These are phyloP conservation scores for Pugionium cornutum DNA, from an alignment of 345 rosid species.

Conservation along the genomic window DNA sequence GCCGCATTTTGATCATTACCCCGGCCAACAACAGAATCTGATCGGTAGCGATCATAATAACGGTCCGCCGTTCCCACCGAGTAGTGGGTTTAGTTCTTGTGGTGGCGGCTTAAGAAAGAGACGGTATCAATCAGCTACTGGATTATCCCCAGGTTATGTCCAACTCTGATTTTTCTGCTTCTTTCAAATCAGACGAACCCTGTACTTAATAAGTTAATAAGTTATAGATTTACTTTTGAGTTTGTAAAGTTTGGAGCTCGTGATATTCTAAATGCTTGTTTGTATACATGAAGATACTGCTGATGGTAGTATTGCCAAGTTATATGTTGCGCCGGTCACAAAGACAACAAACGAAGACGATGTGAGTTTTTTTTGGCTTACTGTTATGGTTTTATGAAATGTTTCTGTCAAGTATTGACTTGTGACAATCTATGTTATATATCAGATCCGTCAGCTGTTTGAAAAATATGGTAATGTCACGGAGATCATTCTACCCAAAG, in stretches of 20 bases:
- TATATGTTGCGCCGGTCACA: slow-evolving; percentile 67
- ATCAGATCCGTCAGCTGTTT: slow-evolving; percentile 70
- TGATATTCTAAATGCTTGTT: not conserved
- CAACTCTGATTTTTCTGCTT: slow-evolving; percentile 5
- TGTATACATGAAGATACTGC: slow-evolving; percentile 41
- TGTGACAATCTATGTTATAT: slow-evolving; percentile 11
- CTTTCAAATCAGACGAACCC: not conserved
- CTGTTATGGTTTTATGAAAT: slow-evolving; percentile 5
- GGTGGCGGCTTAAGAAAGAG: slow-evolving; percentile 51
- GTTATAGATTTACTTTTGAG: not conserved
- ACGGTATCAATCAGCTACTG: slow-evolving; percentile 41
- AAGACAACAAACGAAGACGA: slow-evolving; percentile 56
- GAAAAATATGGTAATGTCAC: slow-evolving; percentile 65
- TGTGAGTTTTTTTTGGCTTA: slow-evolving; percentile 46
- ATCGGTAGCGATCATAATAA: slow-evolving; percentile 32
- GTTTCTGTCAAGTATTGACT: not conserved
- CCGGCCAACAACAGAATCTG: slow-evolving; percentile 40
- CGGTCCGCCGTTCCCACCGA: slow-evolving; percentile 23
- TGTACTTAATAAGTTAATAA: too few species aligned
- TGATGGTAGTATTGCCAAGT: slow-evolving; percentile 55
- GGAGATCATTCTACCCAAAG: slow-evolving; percentile 71
- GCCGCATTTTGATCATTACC: slow-evolving; percentile 34
- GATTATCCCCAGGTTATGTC: slow-evolving; percentile 33
- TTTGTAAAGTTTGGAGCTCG: not conserved
- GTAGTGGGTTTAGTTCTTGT: slow-evolving; percentile 28